These are phyloP conservation scores for Forsythia viridissima DNA, from an alignment of 257 asterid genomes.

Conservation along the genomic window DNA sequence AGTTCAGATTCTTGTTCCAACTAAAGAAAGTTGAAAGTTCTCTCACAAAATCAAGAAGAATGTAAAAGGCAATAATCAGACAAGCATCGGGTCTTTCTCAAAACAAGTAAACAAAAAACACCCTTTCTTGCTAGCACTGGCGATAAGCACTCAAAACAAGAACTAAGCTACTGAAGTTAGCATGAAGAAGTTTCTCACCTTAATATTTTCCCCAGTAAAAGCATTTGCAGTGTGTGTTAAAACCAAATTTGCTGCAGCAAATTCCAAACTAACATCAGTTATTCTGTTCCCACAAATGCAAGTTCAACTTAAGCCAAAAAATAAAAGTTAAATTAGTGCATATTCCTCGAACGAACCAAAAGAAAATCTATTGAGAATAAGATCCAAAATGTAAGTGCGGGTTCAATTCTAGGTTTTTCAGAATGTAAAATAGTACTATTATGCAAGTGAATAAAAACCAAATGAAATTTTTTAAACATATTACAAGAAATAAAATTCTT, in stretches of 20 bases:
- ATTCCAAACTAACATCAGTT: slow-evolving; percentile 7
- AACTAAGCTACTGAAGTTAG: neutral
- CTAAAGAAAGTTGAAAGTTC: neutral
- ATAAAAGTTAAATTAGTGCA: neutral
- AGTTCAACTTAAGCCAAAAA: neutral
- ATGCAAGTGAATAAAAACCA: too few relatives aligned
- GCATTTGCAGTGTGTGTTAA: slow-evolving; percentile 58
- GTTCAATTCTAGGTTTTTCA: too few relatives aligned
- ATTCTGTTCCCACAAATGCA: slow-evolving; percentile 3
- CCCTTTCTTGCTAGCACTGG: slow-evolving; percentile 1
- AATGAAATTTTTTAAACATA: too few relatives aligned
- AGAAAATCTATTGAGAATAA: too few relatives aligned
- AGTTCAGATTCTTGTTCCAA: too few relatives aligned
- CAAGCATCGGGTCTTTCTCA: neutral
- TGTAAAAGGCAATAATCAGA: neutral
- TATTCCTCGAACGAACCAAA: neutral
- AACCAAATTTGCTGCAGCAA: slow-evolving; percentile 48
- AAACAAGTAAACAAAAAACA: neutral
- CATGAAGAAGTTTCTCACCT: slow-evolving; percentile 43
- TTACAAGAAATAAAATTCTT: too few relatives aligned
- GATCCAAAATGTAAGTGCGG: too few relatives aligned
- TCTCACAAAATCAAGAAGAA: slow-evolving; percentile 1
- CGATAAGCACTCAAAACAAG: slow-evolving; percentile 1
- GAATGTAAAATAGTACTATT: too few relatives aligned
- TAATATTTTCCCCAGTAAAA: slow-evolving; percentile 39